Evolutionary conservation across 2,329 filamentous ascomycete species (phyloP).

Genomic region (Neofusicoccum sp.): DNA sequence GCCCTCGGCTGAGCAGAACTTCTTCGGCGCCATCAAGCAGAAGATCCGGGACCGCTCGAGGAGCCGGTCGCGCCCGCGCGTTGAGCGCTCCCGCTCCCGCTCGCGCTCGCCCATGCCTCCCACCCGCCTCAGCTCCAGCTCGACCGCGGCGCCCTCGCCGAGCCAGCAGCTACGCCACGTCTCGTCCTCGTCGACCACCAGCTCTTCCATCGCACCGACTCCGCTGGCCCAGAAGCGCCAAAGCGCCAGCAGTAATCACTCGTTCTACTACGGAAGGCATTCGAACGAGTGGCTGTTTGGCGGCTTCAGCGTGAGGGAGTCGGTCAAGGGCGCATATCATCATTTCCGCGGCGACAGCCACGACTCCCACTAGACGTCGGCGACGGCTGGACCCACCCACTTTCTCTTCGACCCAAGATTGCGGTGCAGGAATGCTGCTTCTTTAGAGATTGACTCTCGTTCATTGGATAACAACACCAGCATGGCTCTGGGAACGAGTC

Average conservation of each 20-base stretch:
- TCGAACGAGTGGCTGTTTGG: conserved; percentile 44
- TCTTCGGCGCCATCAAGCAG: conserved; percentile 40
- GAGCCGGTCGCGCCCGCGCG: conserved; percentile 33
- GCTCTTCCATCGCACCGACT: conserved; percentile 27
- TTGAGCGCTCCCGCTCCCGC: conserved; percentile 30
- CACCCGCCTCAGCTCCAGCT: conserved; percentile 22
- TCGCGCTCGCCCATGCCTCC: conserved; percentile 35
- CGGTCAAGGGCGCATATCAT: conserved; percentile 31
- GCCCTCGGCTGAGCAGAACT: conserved; percentile 35
- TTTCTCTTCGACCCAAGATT: conserved; percentile 8
- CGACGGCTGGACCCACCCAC: not conserved
- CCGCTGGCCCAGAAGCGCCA: conserved; percentile 30
- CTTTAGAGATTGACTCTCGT: conserved; percentile 19
- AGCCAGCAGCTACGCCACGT: conserved; percentile 29
- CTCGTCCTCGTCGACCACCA: conserved; percentile 29
- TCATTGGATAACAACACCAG: conserved; percentile 9
- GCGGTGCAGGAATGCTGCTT: conserved; percentile 19
- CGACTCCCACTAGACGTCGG: not conserved
- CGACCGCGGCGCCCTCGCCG: conserved; percentile 23
- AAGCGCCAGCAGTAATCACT: conserved; percentile 36
- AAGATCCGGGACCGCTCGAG: conserved; percentile 38
- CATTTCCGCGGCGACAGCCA: conserved; percentile 17
- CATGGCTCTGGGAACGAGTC: conserved; percentile 20
- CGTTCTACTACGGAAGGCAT: conserved; percentile 28
- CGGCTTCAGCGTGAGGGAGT: conserved; percentile 41